Evolutionary conservation across 2,329 filamentous ascomycete species (phyloP), one percentile per base, ranked within the genome.

Genomic region (Alternaria postmessia): DNA sequence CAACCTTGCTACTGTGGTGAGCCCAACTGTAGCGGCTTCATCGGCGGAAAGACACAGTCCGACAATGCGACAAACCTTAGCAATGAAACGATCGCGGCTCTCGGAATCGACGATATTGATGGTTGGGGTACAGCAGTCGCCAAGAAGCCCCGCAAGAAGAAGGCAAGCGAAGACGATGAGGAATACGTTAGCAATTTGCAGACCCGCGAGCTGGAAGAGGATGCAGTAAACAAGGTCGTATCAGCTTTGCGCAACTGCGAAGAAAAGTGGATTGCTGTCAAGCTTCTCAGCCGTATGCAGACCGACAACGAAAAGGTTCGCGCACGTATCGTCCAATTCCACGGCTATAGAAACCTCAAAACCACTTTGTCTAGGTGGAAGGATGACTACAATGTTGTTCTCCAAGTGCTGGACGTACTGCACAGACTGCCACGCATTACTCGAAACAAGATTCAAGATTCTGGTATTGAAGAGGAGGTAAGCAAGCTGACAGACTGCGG

Each of bases 221-320:
- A 90, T 60, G 92, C 91, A 64, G 93, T 96, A 62, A 92, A 91
- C 72, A 96, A 96, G 80, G 93, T 97, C 78, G 97, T 97, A 93
- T 94, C 94, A 24, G 91, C 93, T 54, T 87, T 99, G 60, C 94
- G 97, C 88, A 94, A 97, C 78, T 97, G 93, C 85, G 96, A 97
- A 80, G 95, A 99, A 84, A 97, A 97, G 80, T 99, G 95, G 95
- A 97, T 99, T 78, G 93, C 92, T 3, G 93, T 97, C 80, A 98
- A 98, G 81, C 84, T 99, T 57, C 87, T 99, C 61, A 87, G 89
- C 68, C 94, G 95, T 53, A 93, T 99, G 63, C 92, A 87, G 41
- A 94, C 91, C 75, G 87, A 94, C 49, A 93, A 97, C 69, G 93
- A 97, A 73, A 89, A 89, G 64, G 92, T 97, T 57, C 88, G 92